Evolutionary conservation across 768 basidiomycete genomes (phyloP).

Genomic region (Cystoderma amianthinum): DNA sequence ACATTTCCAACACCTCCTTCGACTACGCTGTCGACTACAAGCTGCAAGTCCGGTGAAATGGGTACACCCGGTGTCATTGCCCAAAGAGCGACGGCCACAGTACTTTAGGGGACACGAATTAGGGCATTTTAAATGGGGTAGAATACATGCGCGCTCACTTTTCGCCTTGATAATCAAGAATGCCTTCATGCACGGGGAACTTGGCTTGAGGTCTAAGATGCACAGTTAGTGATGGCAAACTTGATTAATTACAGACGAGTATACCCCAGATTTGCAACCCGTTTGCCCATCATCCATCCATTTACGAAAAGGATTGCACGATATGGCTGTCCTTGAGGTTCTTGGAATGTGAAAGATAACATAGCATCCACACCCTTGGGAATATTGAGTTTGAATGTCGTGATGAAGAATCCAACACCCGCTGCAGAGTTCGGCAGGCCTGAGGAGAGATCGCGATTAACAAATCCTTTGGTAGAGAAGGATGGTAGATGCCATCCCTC

Average conservation of each 20-base stretch:
- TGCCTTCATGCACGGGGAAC: conserved; percentile 82
- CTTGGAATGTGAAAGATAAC: conserved; percentile 67
- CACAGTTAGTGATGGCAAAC: conserved; percentile 2
- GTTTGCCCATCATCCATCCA: conserved; percentile 88
- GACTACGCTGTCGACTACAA: conserved; percentile 48
- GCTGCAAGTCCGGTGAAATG: conserved; percentile 43
- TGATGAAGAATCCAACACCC: conserved; percentile 79
- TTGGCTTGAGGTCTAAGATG: conserved; percentile 58
- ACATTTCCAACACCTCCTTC: conserved; percentile 64
- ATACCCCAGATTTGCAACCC: conserved; percentile 65
- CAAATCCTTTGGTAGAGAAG: conserved; percentile 61
- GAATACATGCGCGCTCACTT: conserved; percentile 36
- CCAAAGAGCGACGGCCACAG: conserved; percentile 65
- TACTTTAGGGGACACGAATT: conserved; percentile 24
- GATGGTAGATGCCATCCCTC: conserved; percentile 71
- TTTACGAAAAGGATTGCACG: conserved; percentile 74
- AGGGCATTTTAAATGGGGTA: neutral
- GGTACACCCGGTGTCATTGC: conserved; percentile 41
- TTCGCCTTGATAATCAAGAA: conserved; percentile 61
- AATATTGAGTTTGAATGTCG: conserved; percentile 60
- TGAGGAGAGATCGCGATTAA: conserved; percentile 40
- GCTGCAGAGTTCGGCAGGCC: conserved; percentile 53
- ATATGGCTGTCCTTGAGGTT: conserved; percentile 54
- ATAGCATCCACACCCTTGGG: conserved; percentile 56
- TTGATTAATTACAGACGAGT: neutral